Evolutionary conservation across 2,329 filamentous ascomycete species (phyloP), one percentile per base, ranked within the genome.

Genomic region (Colletotrichum sp.): DNA sequence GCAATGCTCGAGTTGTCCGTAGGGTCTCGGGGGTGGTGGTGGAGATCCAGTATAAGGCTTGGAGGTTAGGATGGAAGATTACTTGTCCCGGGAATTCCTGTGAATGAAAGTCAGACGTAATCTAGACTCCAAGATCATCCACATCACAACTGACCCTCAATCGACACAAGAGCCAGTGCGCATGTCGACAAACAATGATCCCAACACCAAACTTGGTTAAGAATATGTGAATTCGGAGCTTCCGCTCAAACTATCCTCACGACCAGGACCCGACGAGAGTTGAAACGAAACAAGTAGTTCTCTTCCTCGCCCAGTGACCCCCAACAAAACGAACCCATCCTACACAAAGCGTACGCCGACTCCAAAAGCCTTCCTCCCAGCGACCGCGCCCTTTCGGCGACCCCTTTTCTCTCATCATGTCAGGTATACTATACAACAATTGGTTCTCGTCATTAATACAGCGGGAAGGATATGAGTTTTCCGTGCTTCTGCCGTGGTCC

Each of bases 351-450:
- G 13, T 72, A 72, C 73, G 73, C 73, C 70, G 57, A 76, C 70
- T 76, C 73, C 64, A 36, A 73, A 69, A 73, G 59, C 39, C 57
- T 25, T 44, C 16, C 30, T 13, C 39, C 69, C n/a, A 6, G 19
- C 59, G 15, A 59, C 59, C 69, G 62, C n/a, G 67, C 52, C 36
- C 16, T 5, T 67, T 52, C 11, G 44, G 25, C 63, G 36, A 15
- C 16, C 44, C 64, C 61, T 68, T 69, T 52, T 34, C 64, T 61
- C 57, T 66, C 69, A 57, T 75, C 52, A 64, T 63, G 57, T 34
- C 69, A 64, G 70, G 73, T 76, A 76, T 76, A 76, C 70, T 73
- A 76, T 76, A 76, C 73, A 76, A 52, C 36, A 52, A 64, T 57
- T 49, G 69, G 30, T 16, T 70, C 62, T 61, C 57, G 22, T 76